Conservation (phyloP, 345 rosid genomes). For the Durio zibethinus region DNA sequence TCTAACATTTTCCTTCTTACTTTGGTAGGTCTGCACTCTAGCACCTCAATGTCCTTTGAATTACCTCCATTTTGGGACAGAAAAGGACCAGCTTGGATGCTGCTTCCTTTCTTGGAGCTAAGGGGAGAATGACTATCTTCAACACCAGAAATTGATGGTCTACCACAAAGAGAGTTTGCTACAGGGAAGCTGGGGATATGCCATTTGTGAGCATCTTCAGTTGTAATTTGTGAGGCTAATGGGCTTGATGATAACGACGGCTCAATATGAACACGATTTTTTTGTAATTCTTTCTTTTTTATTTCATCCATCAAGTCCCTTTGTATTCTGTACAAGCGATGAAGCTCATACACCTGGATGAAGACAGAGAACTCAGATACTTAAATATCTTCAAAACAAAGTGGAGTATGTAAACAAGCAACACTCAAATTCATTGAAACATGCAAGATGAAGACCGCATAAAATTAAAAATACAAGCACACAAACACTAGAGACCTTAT, state of each 20-base stretch:
- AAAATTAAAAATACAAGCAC: neutral
- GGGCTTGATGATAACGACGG: conserved; percentile 54
- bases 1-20: conserved; percentile 74
- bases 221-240: conserved; percentile 49
- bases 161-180: conserved; percentile 46
- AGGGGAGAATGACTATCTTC: conserved; percentile 55
- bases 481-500: neutral
- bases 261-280: conserved; percentile 35
- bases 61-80: conserved; percentile 48
- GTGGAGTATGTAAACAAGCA: conserved; percentile 25
- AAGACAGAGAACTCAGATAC: conserved; percentile 16
- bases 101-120: conserved; percentile 49
- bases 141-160: conserved; percentile 43
- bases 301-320: conserved; percentile 66
- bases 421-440: conserved; percentile 17
- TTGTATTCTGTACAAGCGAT: conserved; percentile 62
- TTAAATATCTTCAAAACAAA: conserved; percentile 22
- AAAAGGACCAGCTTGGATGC: conserved; percentile 47
- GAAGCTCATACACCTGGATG: conserved; percentile 60
- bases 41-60: conserved; percentile 51
- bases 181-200: conserved; percentile 53
- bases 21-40: conserved; percentile 69
- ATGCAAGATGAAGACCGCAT: conserved; percentile 18
- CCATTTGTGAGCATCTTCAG: conserved; percentile 69
- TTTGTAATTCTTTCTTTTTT: conserved; percentile 47